phyloP scores from a whole-genome alignment of 768 basidiomycete species.

The Suillus brevipes region DNA sequence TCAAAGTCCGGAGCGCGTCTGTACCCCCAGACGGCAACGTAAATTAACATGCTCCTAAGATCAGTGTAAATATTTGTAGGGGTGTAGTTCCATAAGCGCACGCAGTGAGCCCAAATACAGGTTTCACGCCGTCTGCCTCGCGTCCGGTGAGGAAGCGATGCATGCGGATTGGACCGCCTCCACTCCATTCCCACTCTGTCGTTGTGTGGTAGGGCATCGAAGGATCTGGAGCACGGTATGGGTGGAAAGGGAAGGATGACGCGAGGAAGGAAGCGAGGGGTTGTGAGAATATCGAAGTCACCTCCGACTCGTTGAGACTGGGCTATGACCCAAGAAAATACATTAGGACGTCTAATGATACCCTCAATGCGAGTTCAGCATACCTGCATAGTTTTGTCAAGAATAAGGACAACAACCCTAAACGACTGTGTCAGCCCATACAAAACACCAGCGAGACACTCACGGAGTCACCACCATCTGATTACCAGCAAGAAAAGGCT shows the following conservation, averaged over 20 bases:
- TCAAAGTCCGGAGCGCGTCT: slow-evolving; percentile 46
- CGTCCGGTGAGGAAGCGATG: slow-evolving; percentile 86
- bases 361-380: slow-evolving; percentile 12
- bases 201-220: slow-evolving; percentile 59
- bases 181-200: slow-evolving; percentile 51
- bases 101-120: slow-evolving; percentile 89
- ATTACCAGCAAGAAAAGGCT: slow-evolving; percentile 75
- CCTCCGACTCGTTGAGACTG: slow-evolving; percentile 77
- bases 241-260: slow-evolving; percentile 55
- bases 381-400: slow-evolving; percentile 75
- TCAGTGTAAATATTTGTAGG: background rate
- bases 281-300: slow-evolving; percentile 81
- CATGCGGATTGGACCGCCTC: slow-evolving; percentile 44
- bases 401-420: slow-evolving; percentile 84
- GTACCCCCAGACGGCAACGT: slow-evolving; percentile 50
- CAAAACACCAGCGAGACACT: slow-evolving; percentile 30
- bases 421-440: background rate
- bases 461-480: slow-evolving; percentile 83
- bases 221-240: slow-evolving; percentile 55
- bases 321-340: slow-evolving; percentile 47
- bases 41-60: slow-evolving; percentile 51
- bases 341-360: slow-evolving; percentile 1
- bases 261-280: slow-evolving; percentile 74
- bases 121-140: slow-evolving; percentile 82
- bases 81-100: slow-evolving; percentile 27